Evolutionary conservation across 257 asterid genomes (phyloP), one percentile per base, ranked within the genome.

Genomic region (Craterostigma plantagineum): DNA sequence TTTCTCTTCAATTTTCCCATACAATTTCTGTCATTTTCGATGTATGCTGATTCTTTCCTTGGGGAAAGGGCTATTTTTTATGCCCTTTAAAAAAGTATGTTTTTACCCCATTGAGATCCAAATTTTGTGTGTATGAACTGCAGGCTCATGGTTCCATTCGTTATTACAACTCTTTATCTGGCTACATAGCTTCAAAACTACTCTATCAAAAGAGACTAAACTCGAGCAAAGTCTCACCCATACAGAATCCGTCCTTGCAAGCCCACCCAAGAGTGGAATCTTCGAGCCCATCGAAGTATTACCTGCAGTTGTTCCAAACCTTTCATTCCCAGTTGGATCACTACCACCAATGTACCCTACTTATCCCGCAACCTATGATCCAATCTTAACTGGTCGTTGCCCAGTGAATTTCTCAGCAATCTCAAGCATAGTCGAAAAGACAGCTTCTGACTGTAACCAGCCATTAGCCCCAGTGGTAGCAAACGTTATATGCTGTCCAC

Each of bases 401-500:
- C 95, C 82, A 43, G 87, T 79, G 59, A 73, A 79, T 55, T 90
- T 90, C 53, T 83, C 99, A 11, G 68, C 69, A 49, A 70, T 90
- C 55, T 75, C 92, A 10, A 72, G 61, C 59, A 57, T 90, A 52
- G 63, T 75, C 62, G 91, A 73, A 45, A 83, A 60, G 66, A 90
- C 99, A 38, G 95, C 99, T 33, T 68, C 91, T 7, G 99, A 90
- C 55, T 90, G 99, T 65, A 69, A 67, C 49, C 72, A 66, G 66
- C 73, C 71, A n/a, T 73, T 79, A 56, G 94, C 99, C 34, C 63
- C 70, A 35, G 66, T 79, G 44, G 95, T 79, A 14, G 93, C 87
- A 56, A 79, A 83, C 16, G 95, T 90, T 33, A 75, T 90, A 58
- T 90, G 99, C 73, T 90, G 95, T 67, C 99, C 99, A 8, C 99